Base-by-base conservation (phyloP, 176 grass and related monocot genomes). In the Tillandsia fasciculata region DNA sequence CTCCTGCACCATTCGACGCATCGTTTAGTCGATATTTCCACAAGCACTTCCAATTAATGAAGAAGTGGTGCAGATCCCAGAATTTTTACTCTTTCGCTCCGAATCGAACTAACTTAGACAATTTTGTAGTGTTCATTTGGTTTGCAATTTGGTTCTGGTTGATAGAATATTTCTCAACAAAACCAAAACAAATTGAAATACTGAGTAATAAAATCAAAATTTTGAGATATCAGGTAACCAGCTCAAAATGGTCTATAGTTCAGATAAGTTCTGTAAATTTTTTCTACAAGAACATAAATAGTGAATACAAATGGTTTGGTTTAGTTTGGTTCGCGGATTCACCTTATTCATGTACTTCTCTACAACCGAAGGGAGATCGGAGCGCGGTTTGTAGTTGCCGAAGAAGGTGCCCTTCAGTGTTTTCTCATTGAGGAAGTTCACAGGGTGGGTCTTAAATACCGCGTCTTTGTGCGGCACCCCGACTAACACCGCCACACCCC, bases 361-460 rank as follows among this genome's bases (percentile, higher is more conserved):
- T 7, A 96, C 91, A 51, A 96, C 82, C 4, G 83, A 70, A 26
- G 91, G 91, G 23, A 96, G 58, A 70, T 91, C 91, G 0, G 87
- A 81, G 20, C 82, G 84, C 0, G 87, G 82, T 27, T 91, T 96
- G 69, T 96, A 96, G 80, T 96, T 85, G 3, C 91, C 91, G n/a
- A 83, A 96, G 79, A 96, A 96, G 51, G 91, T 96, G 1, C 91
- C 91, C 64, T 96, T 96, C 5, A 96, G 87, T 1, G 91, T 96
- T 78, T 26, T 96, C 79, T 96, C 91, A 0, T 29, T 83, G 1
- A 96, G 82, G 68, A 96, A 91, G 67, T 96, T 84, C 77, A 91
- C 70, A 0, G 87, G 91, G 26, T 76, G 67, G 2, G 91, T 96
- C 80, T 91, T 91, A 85, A 96, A 96, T 63, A 71, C 77, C 6